Percentiles rank a stretch among this genome's conserved stretches.
Conservation (phyloP, 2,329 filamentous ascomycete species). For the Penicillium expansum region DNA sequence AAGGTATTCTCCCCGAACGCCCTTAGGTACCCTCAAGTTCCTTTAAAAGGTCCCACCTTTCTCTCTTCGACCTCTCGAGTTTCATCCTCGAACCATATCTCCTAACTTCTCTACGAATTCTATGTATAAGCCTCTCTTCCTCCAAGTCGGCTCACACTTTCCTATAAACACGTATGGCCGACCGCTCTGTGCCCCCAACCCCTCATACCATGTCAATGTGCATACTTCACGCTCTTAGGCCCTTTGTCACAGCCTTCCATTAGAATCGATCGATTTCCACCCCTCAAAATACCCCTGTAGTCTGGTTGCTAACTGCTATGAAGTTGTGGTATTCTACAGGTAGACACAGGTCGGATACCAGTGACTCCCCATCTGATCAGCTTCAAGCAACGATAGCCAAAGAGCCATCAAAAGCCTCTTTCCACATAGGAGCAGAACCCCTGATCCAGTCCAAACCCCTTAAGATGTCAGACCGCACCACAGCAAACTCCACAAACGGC, state of each 20-base stretch:
- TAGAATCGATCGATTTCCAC: background rate
- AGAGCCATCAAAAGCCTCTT: background rate
- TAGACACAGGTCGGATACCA: background rate
- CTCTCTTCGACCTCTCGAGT: background rate
- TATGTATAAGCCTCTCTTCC: background rate
- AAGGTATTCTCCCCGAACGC: background rate
- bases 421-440: background rate
- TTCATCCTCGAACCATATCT: background rate
- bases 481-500: background rate
- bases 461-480: background rate
- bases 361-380: background rate
- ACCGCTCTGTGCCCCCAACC: constrained; percentile 2
- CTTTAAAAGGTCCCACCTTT: background rate
- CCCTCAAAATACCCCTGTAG: background rate
- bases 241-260: background rate
- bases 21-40: background rate
- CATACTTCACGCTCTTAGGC: background rate
- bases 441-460: background rate
- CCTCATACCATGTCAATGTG: background rate
- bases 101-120: background rate
- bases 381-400: background rate
- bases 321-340: background rate
- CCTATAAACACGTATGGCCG: constrained; percentile 7
- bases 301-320: background rate
- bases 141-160: background rate